Evolutionary conservation across 2,329 filamentous ascomycete genomes (phyloP), one percentile per base, ranked within the genome.

Genomic region (Intubia oerlemansii): DNA sequence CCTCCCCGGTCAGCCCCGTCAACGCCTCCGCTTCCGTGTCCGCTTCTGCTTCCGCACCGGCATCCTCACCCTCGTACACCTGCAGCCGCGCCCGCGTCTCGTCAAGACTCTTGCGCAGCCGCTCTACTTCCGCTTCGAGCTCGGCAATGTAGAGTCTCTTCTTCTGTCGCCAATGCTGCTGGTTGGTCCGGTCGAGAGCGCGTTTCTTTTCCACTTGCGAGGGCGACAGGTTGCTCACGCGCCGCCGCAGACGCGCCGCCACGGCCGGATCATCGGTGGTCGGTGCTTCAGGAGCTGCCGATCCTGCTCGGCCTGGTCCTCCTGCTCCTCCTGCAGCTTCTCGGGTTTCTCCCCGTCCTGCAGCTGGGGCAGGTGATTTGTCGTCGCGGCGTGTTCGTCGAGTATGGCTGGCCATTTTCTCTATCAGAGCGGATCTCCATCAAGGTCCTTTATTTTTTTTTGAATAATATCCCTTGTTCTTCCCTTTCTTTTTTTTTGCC

Each of bases 161-260:
- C 12, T 30, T 27, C 21, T 28, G 31, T 6, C 28, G 31, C 28
- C 31, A 33, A 11, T 33, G 31, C 17, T 33, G 25, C 25, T 30
- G 31, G 17, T 33, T 33, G 13, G 31, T 22, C 9, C 28, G 28
- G 28, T 33, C 31, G 11, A 33, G 67, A 18, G 62, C 61, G 32
- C 63, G 53, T 43, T 67, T 67, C 47, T 79, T 77, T 33, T 69
- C 66, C 28, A 82, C 55, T 48, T 82, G 72, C 42, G 82, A 77
- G 20, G 73, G 67, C 2, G 74, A 79, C 44, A 74, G 59, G 40
- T 75, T 73, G 29, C 24, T 24, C 13, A 33, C 28, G 9, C 31
- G 28, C 5, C 28, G 28, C 10, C 30, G 30, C 5, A 23, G 25
- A 7, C 30, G 30, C 5, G 30, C 30, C 3, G 21, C 30, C 1